Evolutionary conservation across 768 basidiomycete species (phyloP).

Genomic region (Boletus vermiculosoides): DNA sequence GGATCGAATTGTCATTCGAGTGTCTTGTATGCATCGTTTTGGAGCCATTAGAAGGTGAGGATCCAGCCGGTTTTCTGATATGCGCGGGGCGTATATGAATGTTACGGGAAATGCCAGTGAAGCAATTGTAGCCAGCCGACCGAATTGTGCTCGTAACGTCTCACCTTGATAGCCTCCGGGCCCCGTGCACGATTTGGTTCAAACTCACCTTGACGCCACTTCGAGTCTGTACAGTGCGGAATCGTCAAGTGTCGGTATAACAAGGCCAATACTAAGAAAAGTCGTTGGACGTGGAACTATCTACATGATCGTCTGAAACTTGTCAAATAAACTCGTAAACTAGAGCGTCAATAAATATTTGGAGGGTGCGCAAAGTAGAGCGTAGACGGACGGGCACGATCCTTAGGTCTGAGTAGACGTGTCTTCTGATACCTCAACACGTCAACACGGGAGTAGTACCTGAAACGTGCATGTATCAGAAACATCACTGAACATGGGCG

Average conservation of each 20-base stretch:
- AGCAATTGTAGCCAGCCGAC: no score
- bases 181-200: background rate
- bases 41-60: no score
- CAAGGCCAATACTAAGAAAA: background rate
- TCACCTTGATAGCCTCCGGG: no score
- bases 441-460: background rate
- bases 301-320: constrained; percentile 20
- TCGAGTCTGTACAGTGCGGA: background rate
- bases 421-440: constrained; percentile 4
- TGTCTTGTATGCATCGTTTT: no score
- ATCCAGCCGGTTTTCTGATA: no score
- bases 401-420: background rate
- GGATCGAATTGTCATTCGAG: no score
- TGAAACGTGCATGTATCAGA: constrained; percentile 9
- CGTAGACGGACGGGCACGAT: background rate
- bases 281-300: background rate
- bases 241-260: background rate
- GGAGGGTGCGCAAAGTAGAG: background rate
- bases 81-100: no score
- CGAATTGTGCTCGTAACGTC: no score
- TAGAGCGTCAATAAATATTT: background rate
- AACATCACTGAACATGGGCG: background rate
- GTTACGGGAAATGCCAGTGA: no score
- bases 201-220: background rate
- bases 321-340: background rate